A percentile compares a stretch with the other conserved stretches of the same genome.
Conservation (phyloP, 257 asterid species). For the Cruciata laevipes region DNA sequence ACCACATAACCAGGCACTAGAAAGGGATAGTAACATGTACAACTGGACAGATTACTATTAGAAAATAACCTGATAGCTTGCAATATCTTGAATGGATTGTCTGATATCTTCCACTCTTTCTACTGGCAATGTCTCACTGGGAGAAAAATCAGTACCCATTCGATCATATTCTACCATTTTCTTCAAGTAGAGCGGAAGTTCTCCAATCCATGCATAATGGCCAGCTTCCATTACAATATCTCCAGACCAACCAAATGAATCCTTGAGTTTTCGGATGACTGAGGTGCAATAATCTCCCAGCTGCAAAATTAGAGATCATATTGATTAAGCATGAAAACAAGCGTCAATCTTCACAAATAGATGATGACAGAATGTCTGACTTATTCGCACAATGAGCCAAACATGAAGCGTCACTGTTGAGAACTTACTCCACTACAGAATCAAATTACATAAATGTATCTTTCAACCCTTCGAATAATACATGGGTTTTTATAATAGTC, state of each 20-base stretch:
- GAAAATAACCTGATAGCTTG: conserved; percentile 75
- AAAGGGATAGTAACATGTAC: neutral
- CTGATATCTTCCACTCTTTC: conserved; percentile 50
- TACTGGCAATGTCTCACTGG: conserved; percentile 26
- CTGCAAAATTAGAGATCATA: conserved; percentile 28
- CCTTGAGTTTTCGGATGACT: conserved; percentile 50
- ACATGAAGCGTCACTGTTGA: neutral
- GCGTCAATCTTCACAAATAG: neutral
- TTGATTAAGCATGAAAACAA: neutral
- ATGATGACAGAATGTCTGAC: neutral
- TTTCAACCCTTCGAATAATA: neutral
- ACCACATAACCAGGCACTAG: neutral
- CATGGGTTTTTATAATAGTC: neutral
- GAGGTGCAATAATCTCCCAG: conserved; percentile 51
- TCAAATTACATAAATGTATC: neutral
- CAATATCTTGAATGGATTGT: conserved; percentile 55
- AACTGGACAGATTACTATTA: neutral
- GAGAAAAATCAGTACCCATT: conserved; percentile 24
- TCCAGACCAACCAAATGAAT: conserved; percentile 63
- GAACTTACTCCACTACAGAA: neutral
- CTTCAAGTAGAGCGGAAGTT: conserved; percentile 49
- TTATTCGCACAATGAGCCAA: neutral
- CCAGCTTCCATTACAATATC: conserved; percentile 40
- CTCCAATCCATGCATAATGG: conserved; percentile 56
- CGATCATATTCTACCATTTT: conserved; percentile 26